Evolutionary conservation across 2,329 filamentous ascomycete species (phyloP).

Genomic region (Hirsutella rhossiliensis): DNA sequence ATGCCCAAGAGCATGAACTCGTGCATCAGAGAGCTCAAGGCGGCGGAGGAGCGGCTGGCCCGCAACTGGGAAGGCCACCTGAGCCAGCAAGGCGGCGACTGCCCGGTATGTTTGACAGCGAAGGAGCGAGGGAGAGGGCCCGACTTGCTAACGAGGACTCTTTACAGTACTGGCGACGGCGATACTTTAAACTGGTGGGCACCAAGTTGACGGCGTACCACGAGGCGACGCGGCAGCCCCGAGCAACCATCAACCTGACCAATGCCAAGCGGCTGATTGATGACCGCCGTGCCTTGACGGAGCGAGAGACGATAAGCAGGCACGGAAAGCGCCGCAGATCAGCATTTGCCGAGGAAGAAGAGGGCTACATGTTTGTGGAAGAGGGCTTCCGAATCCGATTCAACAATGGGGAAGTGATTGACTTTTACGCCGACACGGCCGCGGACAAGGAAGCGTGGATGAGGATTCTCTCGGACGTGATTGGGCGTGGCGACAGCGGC

Average conservation of each 20-base stretch:
- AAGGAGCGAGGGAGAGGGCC: not conserved
- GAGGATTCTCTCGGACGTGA: slow-evolving; percentile 66
- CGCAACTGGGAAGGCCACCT: slow-evolving; percentile 79
- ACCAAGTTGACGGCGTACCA: slow-evolving; percentile 92
- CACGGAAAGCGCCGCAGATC: slow-evolving; percentile 77
- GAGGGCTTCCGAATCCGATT: slow-evolving; percentile 98
- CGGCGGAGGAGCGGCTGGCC: slow-evolving; percentile 69
- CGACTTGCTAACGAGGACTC: slow-evolving; percentile 23
- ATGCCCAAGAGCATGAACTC: slow-evolving; percentile 99
- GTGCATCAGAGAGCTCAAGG: slow-evolving; percentile 84
- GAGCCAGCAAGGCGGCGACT: slow-evolving; percentile 95
- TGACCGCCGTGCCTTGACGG: slow-evolving; percentile 70
- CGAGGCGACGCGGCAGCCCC: slow-evolving; percentile 86
- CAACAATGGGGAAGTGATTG: slow-evolving; percentile 94
- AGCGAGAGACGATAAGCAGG: slow-evolving; percentile 69
- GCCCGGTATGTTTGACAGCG: slow-evolving; percentile 57
- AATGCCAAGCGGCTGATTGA: slow-evolving; percentile 92
- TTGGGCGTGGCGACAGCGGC: slow-evolving; percentile 40
- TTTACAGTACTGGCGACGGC: slow-evolving; percentile 82
- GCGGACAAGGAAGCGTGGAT: slow-evolving; percentile 92
- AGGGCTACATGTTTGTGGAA: slow-evolving; percentile 99
- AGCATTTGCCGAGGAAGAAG: slow-evolving; percentile 94
- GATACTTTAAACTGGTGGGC: slow-evolving; percentile 90
- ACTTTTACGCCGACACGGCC: slow-evolving; percentile 89
- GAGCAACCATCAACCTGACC: slow-evolving; percentile 89